Evolutionary conservation across 2,329 filamentous ascomycete genomes (phyloP), one percentile per base, ranked within the genome.

Genomic region (Ophiocordyceps camponoti-floridani): DNA sequence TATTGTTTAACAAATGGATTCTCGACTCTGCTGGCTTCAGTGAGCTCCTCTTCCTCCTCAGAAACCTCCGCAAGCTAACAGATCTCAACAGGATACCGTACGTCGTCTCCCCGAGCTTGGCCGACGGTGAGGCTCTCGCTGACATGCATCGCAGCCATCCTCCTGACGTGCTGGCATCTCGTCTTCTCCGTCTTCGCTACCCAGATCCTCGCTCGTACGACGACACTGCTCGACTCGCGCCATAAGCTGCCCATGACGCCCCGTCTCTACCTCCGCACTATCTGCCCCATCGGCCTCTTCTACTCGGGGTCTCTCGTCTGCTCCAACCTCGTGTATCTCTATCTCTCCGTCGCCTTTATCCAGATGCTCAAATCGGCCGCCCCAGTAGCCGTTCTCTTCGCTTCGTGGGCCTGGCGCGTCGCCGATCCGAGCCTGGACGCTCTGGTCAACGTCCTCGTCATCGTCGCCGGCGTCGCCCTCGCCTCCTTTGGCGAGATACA

Each of bases 1-100:
- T 94, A 57, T 67, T 94, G 49, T 93, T 93, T 72, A 94, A 94
- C 71, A 94, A 94, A 67, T 88, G 82, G 75, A 76, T 94, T 43
- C 73, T 94, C 47, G 77, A 84, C 57, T 78, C 75, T 49, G 73
- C 73, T 55, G 73, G 81, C 46, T 89, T 89, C 62, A 72, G 82
- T 85, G 66, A 69, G 80, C 12, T 6, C 30, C 35, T 18, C 23
- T 16, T 13, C 33, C 23, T 7, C 4, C 4, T 9, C 33, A 12
- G 12, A 13, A 3, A 27, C 11, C 9, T 6, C 40, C 18, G 7
- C 1, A 11, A 18, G 40, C 44, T 45, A 31, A 45, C 23, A 26
- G 8, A 18, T 8, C 18, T 26, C 19, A 18, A 14, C 38, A 50
- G 52, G 49, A 44, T 54, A 54, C 28, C 51, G 53, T 54, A 50